A percentile compares a stretch with the other conserved stretches of the same genome.
Evolutionary conservation across 129 eudicot genomes (phyloP).

Genomic region (Dittrichia graveolens): DNA sequence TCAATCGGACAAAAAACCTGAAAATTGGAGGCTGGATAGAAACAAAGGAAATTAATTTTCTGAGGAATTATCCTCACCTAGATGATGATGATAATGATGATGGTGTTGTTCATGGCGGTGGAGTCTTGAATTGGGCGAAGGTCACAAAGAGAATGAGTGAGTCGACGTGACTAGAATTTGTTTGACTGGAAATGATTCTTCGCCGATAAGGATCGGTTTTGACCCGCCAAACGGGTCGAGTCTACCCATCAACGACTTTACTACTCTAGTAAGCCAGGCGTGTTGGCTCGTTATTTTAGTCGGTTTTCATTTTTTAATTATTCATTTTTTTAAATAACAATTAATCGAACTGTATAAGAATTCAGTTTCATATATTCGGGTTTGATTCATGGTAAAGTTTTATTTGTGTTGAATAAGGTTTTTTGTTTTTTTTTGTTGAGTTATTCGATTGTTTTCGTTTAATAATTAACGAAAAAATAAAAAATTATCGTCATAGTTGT

Average conservation of each 20-base stretch:
- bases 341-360: too few species aligned
- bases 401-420: too few species aligned
- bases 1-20: conserved; percentile 8
- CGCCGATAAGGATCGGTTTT: conserved; percentile 22
- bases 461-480: too few species aligned
- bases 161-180: conserved; percentile 25
- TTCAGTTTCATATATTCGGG: too few species aligned
- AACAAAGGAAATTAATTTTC: neutral
- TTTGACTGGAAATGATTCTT: conserved; percentile 19
- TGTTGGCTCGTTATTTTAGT: too few species aligned
- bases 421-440: too few species aligned
- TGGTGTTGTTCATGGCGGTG: conserved; percentile 20
- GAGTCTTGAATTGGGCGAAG: conserved; percentile 24
- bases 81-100: conserved; percentile 19
- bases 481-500: too few species aligned
- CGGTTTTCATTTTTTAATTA: too few species aligned
- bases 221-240: conserved; percentile 20
- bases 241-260: neutral
- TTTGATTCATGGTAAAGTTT: too few species aligned
- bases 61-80: conserved; percentile 12
- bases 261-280: too few species aligned
- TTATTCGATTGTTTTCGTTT: too few species aligned
- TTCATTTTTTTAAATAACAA: too few species aligned
- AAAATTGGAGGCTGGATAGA: conserved; percentile 14
- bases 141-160: conserved; percentile 29